Conservation (phyloP, 164 flowering plant species). For the Nymphaea colorata region DNA sequence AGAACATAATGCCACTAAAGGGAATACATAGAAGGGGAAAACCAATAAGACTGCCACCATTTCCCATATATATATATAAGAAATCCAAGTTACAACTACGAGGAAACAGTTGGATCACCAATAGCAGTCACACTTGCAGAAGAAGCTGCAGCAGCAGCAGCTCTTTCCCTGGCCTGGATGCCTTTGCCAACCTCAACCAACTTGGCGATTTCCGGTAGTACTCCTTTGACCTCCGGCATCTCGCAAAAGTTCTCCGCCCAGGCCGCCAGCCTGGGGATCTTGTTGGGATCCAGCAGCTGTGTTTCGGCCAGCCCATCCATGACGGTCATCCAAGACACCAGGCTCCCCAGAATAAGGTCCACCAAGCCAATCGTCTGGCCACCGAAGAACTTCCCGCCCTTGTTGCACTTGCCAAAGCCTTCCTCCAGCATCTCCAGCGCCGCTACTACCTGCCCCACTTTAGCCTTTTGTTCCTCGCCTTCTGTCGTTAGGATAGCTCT, state of each 20-base stretch:
- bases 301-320: slow-evolving; percentile 17
- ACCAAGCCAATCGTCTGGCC: slow-evolving; percentile 44
- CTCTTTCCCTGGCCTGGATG: no score
- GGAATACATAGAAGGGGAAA: no score
- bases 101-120: no score
- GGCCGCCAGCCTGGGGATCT: slow-evolving; percentile 25
- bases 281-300: slow-evolving; percentile 27
- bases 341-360: slow-evolving; percentile 46
- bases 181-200: slow-evolving; percentile 29
- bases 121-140: no score
- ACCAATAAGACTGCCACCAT: no score
- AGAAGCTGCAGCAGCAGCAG: no score
- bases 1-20: no score
- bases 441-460: slow-evolving; percentile 6
- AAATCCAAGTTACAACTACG: no score
- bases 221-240: slow-evolving; percentile 33
- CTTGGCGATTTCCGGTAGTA: slow-evolving; percentile 45
- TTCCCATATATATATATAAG: no score
- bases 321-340: slow-evolving; percentile 37
- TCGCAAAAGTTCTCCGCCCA: slow-evolving; percentile 44
- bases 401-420: slow-evolving; percentile 28
- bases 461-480: no score
- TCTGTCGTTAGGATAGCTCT: no score
- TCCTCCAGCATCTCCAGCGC: slow-evolving; percentile 41
- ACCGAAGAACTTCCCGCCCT: slow-evolving; percentile 50